These are phyloP conservation scores for Chalciporus pseudorubinellus DNA, from an alignment of 768 basidiomycete species.

Conservation along the genomic window DNA sequence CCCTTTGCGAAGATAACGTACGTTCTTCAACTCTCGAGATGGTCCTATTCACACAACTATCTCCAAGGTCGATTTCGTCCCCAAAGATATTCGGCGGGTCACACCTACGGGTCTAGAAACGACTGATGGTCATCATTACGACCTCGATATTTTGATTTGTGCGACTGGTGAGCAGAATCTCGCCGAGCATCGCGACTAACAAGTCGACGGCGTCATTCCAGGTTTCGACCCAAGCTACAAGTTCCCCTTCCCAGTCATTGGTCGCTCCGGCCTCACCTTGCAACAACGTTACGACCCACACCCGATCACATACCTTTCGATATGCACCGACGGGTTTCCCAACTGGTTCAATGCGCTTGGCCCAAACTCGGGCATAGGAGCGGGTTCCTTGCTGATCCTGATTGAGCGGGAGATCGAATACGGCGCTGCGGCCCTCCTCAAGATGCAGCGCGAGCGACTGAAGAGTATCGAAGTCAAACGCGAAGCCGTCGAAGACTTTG, in stretches of 20 bases:
- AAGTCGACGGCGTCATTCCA: too few species aligned
- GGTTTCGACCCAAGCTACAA: slow-evolving; percentile 51
- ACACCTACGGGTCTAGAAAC: slow-evolving; percentile 56
- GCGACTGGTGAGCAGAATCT: slow-evolving; percentile 43
- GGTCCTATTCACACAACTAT: too few species aligned
- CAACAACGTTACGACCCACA: slow-evolving; percentile 54
- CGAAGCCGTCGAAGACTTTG: slow-evolving; percentile 61
- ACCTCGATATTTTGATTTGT: slow-evolving; percentile 60
- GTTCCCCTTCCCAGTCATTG: slow-evolving; percentile 50
- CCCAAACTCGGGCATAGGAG: slow-evolving; percentile 55
- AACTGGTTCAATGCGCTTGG: slow-evolving; percentile 61
- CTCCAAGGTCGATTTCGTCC: slow-evolving; percentile 46
- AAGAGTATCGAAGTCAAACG: slow-evolving; percentile 59
- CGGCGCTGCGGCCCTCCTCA: slow-evolving; percentile 50
- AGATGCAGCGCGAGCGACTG: slow-evolving; percentile 61
- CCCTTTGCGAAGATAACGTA: slow-evolving; percentile 55
- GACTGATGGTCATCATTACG: slow-evolving; percentile 49
- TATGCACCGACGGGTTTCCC: slow-evolving; percentile 65
- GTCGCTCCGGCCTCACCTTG: slow-evolving; percentile 50
- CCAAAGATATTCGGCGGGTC: slow-evolving; percentile 47
- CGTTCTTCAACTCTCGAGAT: too few species aligned
- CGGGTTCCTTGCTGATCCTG: slow-evolving; percentile 53
- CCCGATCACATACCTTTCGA: slow-evolving; percentile 55
- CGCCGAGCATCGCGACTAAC: too few species aligned
- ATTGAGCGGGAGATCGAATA: slow-evolving; percentile 60